Conservation (phyloP, 257 asterid species). For the Scutellaria baicalensis region DNA sequence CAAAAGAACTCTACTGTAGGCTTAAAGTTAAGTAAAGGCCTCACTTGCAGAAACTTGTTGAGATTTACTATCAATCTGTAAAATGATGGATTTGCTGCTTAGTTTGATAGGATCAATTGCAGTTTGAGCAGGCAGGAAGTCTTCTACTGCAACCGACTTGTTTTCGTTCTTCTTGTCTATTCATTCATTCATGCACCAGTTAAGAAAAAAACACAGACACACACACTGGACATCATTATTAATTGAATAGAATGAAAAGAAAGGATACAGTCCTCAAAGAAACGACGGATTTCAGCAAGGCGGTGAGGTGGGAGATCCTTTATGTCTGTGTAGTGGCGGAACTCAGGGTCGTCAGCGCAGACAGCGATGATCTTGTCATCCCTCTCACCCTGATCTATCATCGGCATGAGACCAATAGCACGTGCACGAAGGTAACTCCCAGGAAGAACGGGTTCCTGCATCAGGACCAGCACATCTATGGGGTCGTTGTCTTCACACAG, state of each 20-base stretch:
- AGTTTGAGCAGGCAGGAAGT: constrained; percentile 67
- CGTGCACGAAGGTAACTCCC: constrained; percentile 91
- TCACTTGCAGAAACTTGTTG: no score
- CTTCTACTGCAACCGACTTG: constrained; percentile 79
- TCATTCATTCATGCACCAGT: constrained; percentile 1
- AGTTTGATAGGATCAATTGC: constrained; percentile 63
- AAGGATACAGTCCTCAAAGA: constrained; percentile 93
- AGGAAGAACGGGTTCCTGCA: constrained; percentile 96
- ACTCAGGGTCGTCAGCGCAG: constrained; percentile 92
- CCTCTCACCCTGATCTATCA: constrained; percentile 98
- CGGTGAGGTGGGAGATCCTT: constrained; percentile 83
- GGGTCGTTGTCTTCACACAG: constrained; percentile 92
- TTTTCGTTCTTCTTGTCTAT: constrained; percentile 87
- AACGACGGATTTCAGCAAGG: constrained; percentile 91
- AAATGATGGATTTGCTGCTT: no score
- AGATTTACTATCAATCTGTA: no score
- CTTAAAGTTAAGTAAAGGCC: no score
- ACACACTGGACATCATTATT: not conserved
- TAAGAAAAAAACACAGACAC: constrained; percentile 22
- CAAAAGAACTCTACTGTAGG: no score
- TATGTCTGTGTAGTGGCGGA: constrained; percentile 67
- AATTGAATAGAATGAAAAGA: not conserved
- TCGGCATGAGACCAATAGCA: constrained; percentile 96
- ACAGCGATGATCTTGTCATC: constrained; percentile 92
- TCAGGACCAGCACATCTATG: constrained; percentile 75